These are phyloP conservation scores for Vigna nakashimae DNA, from an alignment of 306 rosid genomes.

Conservation along the genomic window DNA sequence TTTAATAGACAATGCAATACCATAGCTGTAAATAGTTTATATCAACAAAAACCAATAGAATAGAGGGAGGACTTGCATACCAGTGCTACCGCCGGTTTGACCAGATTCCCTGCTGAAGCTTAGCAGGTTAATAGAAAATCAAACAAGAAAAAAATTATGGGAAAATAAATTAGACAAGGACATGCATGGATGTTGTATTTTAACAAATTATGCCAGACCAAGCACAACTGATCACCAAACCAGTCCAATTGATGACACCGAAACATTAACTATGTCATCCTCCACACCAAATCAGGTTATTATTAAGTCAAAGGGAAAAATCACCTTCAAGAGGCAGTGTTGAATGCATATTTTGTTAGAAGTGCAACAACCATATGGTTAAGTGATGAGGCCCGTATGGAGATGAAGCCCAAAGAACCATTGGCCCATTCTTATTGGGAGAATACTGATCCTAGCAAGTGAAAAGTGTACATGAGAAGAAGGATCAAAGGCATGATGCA, in stretches of 20 bases:
- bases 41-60: constrained; percentile 35
- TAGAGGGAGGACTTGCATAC: constrained; percentile 38
- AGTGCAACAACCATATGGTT: constrained; percentile 13
- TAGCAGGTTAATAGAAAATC: constrained; percentile 35
- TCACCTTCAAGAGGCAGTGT: not conserved
- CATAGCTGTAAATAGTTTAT: constrained; percentile 9
- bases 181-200: not conserved
- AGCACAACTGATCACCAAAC: constrained; percentile 2
- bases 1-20: constrained; percentile 30
- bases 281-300: not conserved
- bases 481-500: too few relatives aligned
- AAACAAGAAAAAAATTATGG: constrained; percentile 15
- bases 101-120: constrained; percentile 52
- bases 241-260: constrained; percentile 19
- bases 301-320: not conserved
- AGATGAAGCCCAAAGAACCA: too few relatives aligned
- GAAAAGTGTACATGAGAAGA: too few relatives aligned
- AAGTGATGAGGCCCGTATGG: too few relatives aligned
- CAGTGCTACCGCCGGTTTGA: constrained; percentile 53
- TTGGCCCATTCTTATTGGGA: too few relatives aligned
- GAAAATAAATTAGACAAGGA: not conserved
- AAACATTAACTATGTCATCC: not conserved
- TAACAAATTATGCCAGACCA: constrained; percentile 25
- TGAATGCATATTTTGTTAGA: constrained; percentile 1
- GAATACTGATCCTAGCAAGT: too few relatives aligned